Evolutionary conservation across 139 green algal genomes (phyloP).

Genomic region (Chlorella sp.): DNA sequence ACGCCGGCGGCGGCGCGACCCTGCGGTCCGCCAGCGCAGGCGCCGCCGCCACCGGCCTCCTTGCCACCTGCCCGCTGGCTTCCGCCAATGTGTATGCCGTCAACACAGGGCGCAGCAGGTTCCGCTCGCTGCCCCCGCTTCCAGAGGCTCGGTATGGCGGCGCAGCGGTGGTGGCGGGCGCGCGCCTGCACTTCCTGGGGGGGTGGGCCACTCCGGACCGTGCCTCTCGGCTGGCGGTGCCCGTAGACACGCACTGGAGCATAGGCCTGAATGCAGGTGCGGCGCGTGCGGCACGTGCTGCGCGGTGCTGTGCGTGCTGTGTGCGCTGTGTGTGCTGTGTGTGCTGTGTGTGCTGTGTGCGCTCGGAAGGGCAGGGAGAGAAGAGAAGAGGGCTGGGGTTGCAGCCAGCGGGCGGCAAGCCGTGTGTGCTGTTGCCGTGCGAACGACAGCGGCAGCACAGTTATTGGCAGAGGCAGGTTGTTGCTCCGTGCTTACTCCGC

Average conservation of each 20-base stretch:
- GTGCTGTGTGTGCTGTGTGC: too few species aligned
- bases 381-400: neutral
- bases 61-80: constrained; percentile 15
- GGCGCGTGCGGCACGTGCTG: neutral
- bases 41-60: neutral
- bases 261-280: constrained; percentile 26
- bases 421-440: too few species aligned
- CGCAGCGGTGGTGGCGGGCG: constrained; percentile 9
- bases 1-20: neutral
- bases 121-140: constrained; percentile 17
- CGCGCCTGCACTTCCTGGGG: constrained; percentile 10
- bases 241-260: neutral
- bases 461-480: too few species aligned
- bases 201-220: constrained; percentile 19
- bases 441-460: too few species aligned
- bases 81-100: neutral
- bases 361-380: neutral
- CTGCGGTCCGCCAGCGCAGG: neutral
- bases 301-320: neutral
- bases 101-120: neutral
- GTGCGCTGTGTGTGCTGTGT: too few species aligned
- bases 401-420: too few species aligned
- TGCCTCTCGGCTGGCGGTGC: neutral
- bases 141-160: neutral
- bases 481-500: neutral